Evolutionary conservation across 306 rosid genomes (phyloP), one percentile per base, ranked within the genome.

Genomic region (Benincasa hispida): DNA sequence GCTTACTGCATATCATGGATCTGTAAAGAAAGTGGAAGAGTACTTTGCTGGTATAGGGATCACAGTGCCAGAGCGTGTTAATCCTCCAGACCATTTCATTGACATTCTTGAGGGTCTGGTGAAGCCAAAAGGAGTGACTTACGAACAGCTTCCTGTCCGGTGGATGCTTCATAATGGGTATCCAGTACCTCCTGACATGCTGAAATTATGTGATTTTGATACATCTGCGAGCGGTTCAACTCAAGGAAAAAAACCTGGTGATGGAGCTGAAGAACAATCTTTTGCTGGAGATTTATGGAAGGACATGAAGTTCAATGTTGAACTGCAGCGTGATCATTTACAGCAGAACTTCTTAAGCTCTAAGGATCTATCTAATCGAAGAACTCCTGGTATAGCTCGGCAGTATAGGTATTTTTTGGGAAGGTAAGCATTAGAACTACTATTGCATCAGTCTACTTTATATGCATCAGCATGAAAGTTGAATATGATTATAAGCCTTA

Each of bases 81-180:
- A 91, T 86, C 96, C 96, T 78, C 96, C 96, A 0, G 96, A 91
- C 70, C 89, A 91, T 83, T 91, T 84, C 86, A 91, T 91, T 74
- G 92, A 91, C 83, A 77, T 91, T 85, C 80, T 91, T 56, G 96
- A 91, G 83, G 93, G 96, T 54, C 67, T 91, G 61, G 96, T 83
- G 81, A 91, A 85, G 70, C 87, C 90, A 86, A 59, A 85, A 22
- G 82, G 83, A 54, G 96, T 89, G 72, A 84, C 84, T 42, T 75
- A 78, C 72, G 78, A 91, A 77, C 88, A 91, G 66, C 92, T 91
- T 72, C 96, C 96, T 11, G 88, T 91, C 30, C 84, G 91, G 74
- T 91, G 96, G 96, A 91, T 91, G 96, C 87, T 89, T 76, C 93
- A 91, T 80, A 91, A 91, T 56, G 90, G 93, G 69, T 91, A 91